Percentiles rank a stretch among this genome's conserved stretches.
Evolutionary conservation across 2,329 filamentous ascomycete genomes (phyloP).

Genomic region (Trichophyton mentagrophytes): DNA sequence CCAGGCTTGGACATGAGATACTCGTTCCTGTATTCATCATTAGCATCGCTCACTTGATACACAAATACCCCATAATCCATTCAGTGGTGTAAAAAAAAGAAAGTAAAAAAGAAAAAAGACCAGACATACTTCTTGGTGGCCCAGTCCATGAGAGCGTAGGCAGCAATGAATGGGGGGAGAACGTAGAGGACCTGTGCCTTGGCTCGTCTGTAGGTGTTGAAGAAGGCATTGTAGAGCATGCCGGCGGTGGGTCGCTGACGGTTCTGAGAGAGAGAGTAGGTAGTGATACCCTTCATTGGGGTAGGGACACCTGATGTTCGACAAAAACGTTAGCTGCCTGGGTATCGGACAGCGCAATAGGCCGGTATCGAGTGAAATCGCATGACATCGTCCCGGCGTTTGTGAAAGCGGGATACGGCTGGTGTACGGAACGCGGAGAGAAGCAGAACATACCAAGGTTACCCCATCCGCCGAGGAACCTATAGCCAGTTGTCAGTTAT

Average conservation of each 20-base stretch:
- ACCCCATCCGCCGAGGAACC: slow-evolving; percentile 65
- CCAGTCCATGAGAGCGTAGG: slow-evolving; percentile 80
- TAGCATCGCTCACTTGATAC: not conserved
- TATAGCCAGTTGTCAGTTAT: slow-evolving; percentile 23
- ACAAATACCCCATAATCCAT: too few species aligned
- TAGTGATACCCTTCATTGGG: slow-evolving; percentile 47
- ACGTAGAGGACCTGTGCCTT: slow-evolving; percentile 80
- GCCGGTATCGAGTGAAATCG: not conserved
- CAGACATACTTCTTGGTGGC: slow-evolving; percentile 66
- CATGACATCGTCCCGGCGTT: not conserved
- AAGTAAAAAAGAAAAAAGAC: not conserved
- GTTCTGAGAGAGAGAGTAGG: slow-evolving; percentile 73
- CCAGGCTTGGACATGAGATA: slow-evolving; percentile 41
- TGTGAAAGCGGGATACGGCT: not conserved
- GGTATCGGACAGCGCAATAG: not conserved
- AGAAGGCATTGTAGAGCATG: slow-evolving; percentile 65
- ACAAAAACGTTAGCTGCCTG: not conserved
- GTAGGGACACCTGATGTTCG: slow-evolving; percentile 5
- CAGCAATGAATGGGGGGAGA: slow-evolving; percentile 61
- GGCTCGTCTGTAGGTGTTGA: slow-evolving; percentile 88
- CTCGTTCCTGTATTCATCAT: slow-evolving; percentile 30
- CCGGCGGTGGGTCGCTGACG: slow-evolving; percentile 79
- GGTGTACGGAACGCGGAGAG: not conserved
- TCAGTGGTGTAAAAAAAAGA: too few species aligned
- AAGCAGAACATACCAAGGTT: slow-evolving; percentile 50